phyloP scores from a whole-genome alignment of 2,329 filamentous ascomycete species.

The Didymella sp. region DNA sequence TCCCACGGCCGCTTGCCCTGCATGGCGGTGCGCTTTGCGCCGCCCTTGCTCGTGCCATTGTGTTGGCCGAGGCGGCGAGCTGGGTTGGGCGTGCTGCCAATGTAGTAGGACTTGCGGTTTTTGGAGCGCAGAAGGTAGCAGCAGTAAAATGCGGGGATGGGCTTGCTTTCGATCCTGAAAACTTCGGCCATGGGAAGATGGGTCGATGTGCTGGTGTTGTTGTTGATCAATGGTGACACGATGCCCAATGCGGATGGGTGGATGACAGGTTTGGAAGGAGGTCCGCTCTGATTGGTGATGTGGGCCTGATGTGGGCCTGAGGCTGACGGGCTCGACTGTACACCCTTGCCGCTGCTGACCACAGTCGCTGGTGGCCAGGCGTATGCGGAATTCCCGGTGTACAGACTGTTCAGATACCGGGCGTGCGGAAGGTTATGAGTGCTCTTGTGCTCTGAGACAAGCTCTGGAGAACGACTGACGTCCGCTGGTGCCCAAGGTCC shows the following conservation, averaged over 20 bases:
- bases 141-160: slow-evolving; percentile 86
- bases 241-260: slow-evolving; percentile 25
- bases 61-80: slow-evolving; percentile 85
- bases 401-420: not conserved
- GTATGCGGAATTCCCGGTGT: slow-evolving; percentile 4
- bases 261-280: slow-evolving; percentile 26
- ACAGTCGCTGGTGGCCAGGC: slow-evolving; percentile 23
- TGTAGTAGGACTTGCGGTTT: slow-evolving; percentile 75
- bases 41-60: slow-evolving; percentile 83
- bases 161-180: slow-evolving; percentile 33
- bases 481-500: not conserved
- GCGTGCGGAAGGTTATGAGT: too few species aligned
- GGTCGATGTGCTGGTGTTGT: slow-evolving; percentile 16
- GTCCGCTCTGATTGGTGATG: slow-evolving; percentile 22
- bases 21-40: slow-evolving; percentile 77
- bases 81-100: slow-evolving; percentile 91
- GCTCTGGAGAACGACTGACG: not conserved
- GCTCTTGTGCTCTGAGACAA: not conserved
- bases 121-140: slow-evolving; percentile 92
- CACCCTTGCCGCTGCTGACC: slow-evolving; percentile 34
- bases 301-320: not conserved
- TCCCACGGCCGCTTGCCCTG: slow-evolving; percentile 74
- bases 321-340: slow-evolving; percentile 9
- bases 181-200: slow-evolving; percentile 18
- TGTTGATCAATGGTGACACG: slow-evolving; percentile 20